Evolutionary conservation across 805 yeast species (phyloP).

Genomic region (Yarrowia osloensis): DNA sequence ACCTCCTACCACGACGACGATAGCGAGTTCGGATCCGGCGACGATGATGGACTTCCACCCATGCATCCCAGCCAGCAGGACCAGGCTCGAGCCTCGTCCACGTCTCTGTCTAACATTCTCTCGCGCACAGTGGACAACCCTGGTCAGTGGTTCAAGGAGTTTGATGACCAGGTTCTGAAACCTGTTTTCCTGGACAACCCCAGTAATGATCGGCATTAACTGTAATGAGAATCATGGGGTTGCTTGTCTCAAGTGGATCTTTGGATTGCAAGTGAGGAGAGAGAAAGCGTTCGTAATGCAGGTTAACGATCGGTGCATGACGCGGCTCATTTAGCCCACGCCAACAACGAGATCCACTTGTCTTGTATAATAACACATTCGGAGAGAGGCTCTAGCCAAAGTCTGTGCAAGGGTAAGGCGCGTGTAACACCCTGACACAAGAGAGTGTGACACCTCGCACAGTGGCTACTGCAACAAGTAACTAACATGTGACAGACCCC

Average conservation of each 20-base stretch:
- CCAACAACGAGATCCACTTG: not conserved
- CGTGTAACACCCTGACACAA: no score
- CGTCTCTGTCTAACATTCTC: constrained; percentile 37
- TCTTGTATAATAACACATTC: not conserved
- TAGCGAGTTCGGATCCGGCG: constrained; percentile 43
- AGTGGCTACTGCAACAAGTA: no score
- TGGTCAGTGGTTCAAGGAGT: constrained; percentile 87
- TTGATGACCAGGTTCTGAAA: constrained; percentile 90
- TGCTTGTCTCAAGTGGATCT: not conserved
- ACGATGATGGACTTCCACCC: constrained; percentile 44
- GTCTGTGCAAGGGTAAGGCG: no score
- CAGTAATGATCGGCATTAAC: constrained; percentile 19
- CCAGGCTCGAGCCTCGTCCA: constrained; percentile 31
- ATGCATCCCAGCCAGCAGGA: constrained; percentile 36
- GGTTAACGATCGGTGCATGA: not conserved
- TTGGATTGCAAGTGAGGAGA: no score
- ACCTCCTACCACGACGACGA: constrained; percentile 37
- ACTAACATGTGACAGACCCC: no score
- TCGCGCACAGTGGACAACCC: constrained; percentile 59
- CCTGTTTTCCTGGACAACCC: constrained; percentile 77
- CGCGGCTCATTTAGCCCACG: not conserved
- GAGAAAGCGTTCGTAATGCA: not conserved
- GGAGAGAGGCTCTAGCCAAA: no score
- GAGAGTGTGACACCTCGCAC: no score
- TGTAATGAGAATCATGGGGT: not conserved